Evolutionary conservation across 169 alveolate genomes (phyloP).

Genomic region (Plasmodium vivax): DNA sequence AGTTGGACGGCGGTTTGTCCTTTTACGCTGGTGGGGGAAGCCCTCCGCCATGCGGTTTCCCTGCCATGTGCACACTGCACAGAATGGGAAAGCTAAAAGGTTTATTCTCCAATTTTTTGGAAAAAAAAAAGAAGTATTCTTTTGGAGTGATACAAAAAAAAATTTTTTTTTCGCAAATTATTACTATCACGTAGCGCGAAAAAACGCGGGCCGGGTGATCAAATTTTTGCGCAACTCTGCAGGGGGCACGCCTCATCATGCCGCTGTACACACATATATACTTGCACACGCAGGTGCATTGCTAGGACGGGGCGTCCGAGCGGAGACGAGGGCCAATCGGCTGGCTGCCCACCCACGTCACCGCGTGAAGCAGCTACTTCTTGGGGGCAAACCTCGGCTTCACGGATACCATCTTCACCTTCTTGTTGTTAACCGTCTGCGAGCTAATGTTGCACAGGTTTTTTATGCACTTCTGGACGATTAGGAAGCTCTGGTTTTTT

Average conservation of each 20-base stretch:
- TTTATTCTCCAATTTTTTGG: neutral
- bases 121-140: neutral
- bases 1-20: neutral
- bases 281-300: neutral
- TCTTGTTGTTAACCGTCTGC: slow-evolving; percentile 48
- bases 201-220: neutral
- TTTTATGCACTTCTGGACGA: slow-evolving; percentile 66
- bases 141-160: neutral
- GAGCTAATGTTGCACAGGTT: slow-evolving; percentile 64
- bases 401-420: slow-evolving; percentile 64
- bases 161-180: neutral
- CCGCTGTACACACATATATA: neutral
- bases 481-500: slow-evolving; percentile 61
- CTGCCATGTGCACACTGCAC: neutral
- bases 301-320: neutral
- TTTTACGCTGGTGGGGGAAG: neutral
- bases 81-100: neutral
- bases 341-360: neutral
- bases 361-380: neutral
- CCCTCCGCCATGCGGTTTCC: neutral
- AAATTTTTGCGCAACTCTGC: neutral
- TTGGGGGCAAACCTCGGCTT: slow-evolving; percentile 47
- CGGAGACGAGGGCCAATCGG: neutral
- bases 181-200: neutral
- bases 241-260: neutral